Percentiles rank a stretch among this genome's conserved stretches.
Conservation (phyloP, 2,329 filamentous ascomycete genomes). For the Monosporascus sp. region DNA sequence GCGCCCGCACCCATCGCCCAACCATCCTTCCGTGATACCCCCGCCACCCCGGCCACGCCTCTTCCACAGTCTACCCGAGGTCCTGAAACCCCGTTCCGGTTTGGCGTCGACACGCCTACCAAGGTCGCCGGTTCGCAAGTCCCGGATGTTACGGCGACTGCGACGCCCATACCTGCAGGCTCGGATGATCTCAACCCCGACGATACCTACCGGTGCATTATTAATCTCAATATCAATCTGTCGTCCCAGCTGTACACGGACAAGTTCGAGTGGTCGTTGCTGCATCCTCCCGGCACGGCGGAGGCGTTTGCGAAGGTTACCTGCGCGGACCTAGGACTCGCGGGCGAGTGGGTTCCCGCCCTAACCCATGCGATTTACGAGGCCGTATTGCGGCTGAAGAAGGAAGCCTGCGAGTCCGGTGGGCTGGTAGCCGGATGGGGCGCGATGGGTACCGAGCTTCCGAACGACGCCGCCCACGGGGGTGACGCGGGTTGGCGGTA, state of each 20-base stretch:
- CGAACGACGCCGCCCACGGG: conserved; percentile 84
- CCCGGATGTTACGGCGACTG: conserved; percentile 62
- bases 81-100: conserved; percentile 52
- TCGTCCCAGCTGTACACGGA: conserved; percentile 90
- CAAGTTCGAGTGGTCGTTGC: conserved; percentile 95
- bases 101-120: conserved; percentile 46
- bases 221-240: conserved; percentile 85
- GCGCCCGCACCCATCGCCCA: conserved; percentile 11
- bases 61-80: conserved; percentile 38
- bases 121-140: conserved; percentile 38
- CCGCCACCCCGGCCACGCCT: conserved; percentile 36
- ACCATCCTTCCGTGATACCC: conserved; percentile 28
- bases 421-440: conserved; percentile 73
- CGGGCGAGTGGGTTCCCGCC: conserved; percentile 88
- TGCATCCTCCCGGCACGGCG: conserved; percentile 86
- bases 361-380: conserved; percentile 98
- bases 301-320: conserved; percentile 90
- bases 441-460: conserved; percentile 64
- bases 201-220: conserved; percentile 89
- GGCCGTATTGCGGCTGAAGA: conserved; percentile 85
- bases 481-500: conserved; percentile 88
- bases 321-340: conserved; percentile 83
- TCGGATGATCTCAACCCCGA: conserved; percentile 80
- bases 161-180: conserved; percentile 57
- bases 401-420: conserved; percentile 90